Conservation (phyloP, 257 asterid species). For the Thymus mandschuricus region DNA sequence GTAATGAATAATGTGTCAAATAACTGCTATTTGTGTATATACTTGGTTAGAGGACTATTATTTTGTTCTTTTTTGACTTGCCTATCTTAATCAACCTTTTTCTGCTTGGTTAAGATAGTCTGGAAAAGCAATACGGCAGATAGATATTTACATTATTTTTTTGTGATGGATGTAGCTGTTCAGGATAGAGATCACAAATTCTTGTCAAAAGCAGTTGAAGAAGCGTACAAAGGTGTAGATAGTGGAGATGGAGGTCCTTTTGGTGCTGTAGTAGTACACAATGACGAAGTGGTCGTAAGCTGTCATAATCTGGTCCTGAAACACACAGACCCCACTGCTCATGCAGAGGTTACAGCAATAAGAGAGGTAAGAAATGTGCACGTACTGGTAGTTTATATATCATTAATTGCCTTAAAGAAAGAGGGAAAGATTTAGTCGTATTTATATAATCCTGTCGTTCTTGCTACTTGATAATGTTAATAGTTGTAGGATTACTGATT, state of each 20-base stretch:
- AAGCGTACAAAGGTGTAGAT: constrained; percentile 96
- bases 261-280: constrained; percentile 91
- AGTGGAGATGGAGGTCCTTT: constrained; percentile 97
- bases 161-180: constrained; percentile 61
- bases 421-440: background rate
- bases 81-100: constrained; percentile 25
- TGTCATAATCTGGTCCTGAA: constrained; percentile 90
- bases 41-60: constrained; percentile 7
- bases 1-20: constrained; percentile 1
- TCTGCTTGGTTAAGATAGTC: constrained; percentile 16
- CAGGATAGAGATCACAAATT: constrained; percentile 91
- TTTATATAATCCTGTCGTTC: background rate
- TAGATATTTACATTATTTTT: constrained; percentile 11
- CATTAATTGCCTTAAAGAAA: background rate
- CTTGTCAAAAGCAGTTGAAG: constrained; percentile 89
- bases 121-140: constrained; percentile 12
- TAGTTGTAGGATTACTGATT: background rate
- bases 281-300: constrained; percentile 88
- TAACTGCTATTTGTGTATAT: background rate
- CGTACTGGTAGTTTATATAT: constrained; percentile 10
- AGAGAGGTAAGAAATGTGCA: constrained; percentile 77
- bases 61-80: constrained; percentile 9
- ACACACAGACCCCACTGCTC: constrained; percentile 94
- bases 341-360: constrained; percentile 98
- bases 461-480: background rate